These are phyloP conservation scores for Aspergillus ochraceus DNA, from an alignment of 2,329 filamentous ascomycete genomes.

Conservation along the genomic window DNA sequence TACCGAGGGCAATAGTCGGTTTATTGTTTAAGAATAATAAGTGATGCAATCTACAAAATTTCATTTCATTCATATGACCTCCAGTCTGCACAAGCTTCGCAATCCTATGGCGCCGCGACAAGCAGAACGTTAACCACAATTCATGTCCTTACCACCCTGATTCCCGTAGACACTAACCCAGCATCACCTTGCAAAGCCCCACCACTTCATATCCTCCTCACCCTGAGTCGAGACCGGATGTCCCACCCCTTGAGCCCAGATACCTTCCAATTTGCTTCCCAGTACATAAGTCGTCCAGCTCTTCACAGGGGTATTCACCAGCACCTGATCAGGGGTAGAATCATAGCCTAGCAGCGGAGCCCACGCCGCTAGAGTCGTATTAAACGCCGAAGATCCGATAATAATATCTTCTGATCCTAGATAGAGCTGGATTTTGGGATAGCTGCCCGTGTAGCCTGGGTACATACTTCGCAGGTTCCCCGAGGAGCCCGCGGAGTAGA, in stretches of 20 bases:
- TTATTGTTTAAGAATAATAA: too few relatives aligned
- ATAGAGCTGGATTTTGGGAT: constrained; percentile 7
- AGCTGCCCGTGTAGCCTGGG: constrained; percentile 1
- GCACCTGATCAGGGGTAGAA: constrained; percentile 1
- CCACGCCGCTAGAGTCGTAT: constrained; percentile 4
- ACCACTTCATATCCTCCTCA: constrained; percentile 7
- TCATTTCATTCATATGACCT: too few relatives aligned
- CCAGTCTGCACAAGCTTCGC: too few relatives aligned
- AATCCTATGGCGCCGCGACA: too few relatives aligned
- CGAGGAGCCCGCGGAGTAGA: constrained; percentile 6
- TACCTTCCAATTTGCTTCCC: constrained; percentile 1
- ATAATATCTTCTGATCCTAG: constrained; percentile 2
- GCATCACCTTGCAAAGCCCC: constrained; percentile 3
- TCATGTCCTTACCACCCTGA: too few relatives aligned
- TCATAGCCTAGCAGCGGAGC: neutral
- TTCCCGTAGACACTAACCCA: neutral
- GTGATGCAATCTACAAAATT: too few relatives aligned
- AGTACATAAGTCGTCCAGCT: constrained; percentile 5
- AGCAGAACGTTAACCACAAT: too few relatives aligned
- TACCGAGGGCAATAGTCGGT: too few relatives aligned
- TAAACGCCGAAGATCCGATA: constrained; percentile 2
- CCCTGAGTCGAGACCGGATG: constrained; percentile 3
- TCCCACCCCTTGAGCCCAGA: constrained; percentile 4
- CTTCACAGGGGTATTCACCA: neutral
- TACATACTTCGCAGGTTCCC: constrained; percentile 4